Conservation (phyloP, 441 rosid species). For the Gossypium trilobum region DNA sequence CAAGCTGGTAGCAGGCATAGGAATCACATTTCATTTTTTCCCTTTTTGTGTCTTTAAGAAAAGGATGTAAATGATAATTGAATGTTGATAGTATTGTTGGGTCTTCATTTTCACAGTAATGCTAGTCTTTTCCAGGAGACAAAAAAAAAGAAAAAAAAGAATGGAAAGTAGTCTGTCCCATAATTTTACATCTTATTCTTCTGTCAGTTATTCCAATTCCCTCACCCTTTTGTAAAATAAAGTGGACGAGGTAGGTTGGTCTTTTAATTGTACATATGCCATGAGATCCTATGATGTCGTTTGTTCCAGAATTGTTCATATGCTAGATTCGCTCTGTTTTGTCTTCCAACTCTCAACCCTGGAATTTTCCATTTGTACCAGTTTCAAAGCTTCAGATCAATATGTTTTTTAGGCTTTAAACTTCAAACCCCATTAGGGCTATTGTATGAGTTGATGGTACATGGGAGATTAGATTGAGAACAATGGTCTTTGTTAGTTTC, state of each 20-base stretch:
- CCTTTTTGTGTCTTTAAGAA: background rate
- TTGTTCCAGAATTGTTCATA: background rate
- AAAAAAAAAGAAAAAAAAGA: background rate
- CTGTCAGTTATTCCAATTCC: background rate
- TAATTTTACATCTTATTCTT: background rate
- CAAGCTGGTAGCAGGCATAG: slow-evolving; percentile 5
- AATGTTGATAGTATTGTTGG: background rate
- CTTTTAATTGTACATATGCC: background rate
- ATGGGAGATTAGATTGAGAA: background rate
- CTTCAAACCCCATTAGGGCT: background rate
- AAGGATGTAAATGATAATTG: slow-evolving; percentile 10
- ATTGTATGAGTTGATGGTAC: too few relatives aligned
- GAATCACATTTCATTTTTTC: background rate
- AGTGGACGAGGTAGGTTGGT: background rate
- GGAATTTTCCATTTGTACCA: background rate
- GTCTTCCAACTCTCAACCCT: background rate
- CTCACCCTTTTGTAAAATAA: background rate
- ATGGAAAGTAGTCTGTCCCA: background rate
- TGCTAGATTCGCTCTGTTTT: background rate
- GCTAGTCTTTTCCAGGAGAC: background rate
- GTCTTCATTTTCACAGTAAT: background rate
- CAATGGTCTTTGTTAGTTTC: background rate
- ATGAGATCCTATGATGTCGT: background rate
- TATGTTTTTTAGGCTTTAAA: background rate
- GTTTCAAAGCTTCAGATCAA: background rate